Percentiles rank a stretch among this genome's conserved stretches.
Evolutionary conservation across 495 filamentous ascomycete genomes (phyloP).

Genomic region (Rhypophila decipiens): DNA sequence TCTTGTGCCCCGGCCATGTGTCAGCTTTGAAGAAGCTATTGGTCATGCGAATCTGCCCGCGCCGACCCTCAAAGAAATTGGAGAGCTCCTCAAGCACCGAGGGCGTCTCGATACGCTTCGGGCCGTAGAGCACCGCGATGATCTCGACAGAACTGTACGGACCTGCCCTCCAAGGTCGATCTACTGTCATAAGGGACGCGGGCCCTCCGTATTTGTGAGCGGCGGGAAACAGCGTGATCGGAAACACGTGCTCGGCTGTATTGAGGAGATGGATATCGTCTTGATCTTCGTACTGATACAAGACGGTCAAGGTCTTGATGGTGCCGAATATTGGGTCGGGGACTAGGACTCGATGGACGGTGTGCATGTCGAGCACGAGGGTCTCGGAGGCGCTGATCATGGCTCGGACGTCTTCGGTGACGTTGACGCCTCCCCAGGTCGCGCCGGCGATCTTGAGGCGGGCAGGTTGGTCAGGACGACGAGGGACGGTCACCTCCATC

Average conservation of each 20-base stretch:
- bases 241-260: conserved; percentile 2
- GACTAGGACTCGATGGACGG: conserved; percentile 7
- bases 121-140: conserved; percentile 18
- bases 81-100: conserved; percentile 16
- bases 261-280: conserved; percentile 6
- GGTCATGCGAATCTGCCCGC: conserved; percentile 21
- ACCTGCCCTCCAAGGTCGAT: conserved; percentile 8
- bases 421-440: conserved; percentile 22
- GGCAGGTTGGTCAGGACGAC: conserved; percentile 1
- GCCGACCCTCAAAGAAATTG: conserved; percentile 15
- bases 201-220: not conserved
- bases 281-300: conserved; percentile 17
- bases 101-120: conserved; percentile 13
- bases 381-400: conserved; percentile 10
- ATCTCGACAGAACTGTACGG: conserved; percentile 14
- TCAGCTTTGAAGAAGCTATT: conserved; percentile 19
- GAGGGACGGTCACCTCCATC: not conserved
- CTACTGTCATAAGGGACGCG: conserved; percentile 1
- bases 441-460: conserved; percentile 18
- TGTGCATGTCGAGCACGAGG: conserved; percentile 17
- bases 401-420: conserved; percentile 11
- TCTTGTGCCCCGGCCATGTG: conserved; percentile 15
- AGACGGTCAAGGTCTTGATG: conserved; percentile 14
- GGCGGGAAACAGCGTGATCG: not conserved
- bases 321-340: conserved; percentile 16